Evolutionary conservation across 2,329 filamentous ascomycete species (phyloP), one percentile per base, ranked within the genome.

Genomic region (Aspergillus vadensis): DNA sequence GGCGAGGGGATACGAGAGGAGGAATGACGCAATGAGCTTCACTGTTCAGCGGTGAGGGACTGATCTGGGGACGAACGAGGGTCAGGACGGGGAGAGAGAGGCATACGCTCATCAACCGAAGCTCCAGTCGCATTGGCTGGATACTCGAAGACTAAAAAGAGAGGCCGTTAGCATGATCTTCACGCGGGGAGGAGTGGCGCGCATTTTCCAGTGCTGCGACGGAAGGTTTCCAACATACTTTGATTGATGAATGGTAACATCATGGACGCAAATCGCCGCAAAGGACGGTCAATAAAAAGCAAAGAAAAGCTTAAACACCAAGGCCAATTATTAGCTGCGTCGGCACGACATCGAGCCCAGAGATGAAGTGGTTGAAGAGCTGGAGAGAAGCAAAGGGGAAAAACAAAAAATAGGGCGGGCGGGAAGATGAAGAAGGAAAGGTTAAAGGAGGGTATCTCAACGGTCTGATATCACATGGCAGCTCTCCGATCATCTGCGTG

Each of bases 1-100:
- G 51, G 95, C 92, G 57, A 99, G 84, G 2, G 95, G 95, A 73
- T 96, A 99, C 10, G 95, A 98, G 41, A 97, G 77, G 51, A 99
- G 83, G 76, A 98, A 96, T 6, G 91, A 92, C 74, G 88, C 88
- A 70, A 97, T 89, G 69, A 98, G 89, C 77, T 99, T 99, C 68
- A 99, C 93, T 97, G 69, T 59, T 25, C 39, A 55, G 53, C 53
- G 52, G 30, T 41, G 32, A 27, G 57, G 32, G 43, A 9, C 7
- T 48, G 36, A 14, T 36, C 15, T 14, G 32, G 32, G 32, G 30
- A 47, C 8, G 27, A 23, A 43, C 21, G 39, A 23, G 27, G 32
- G 30, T 36, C 19, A 27, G 38, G 49, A n/a, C 19, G 27, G 54
- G 30, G 30, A 25, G 51, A 59, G 17, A 62, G 17, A 63, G 47